These are phyloP conservation scores for Gossypium thurberi DNA, from an alignment of 345 rosid species.

Conservation along the genomic window DNA sequence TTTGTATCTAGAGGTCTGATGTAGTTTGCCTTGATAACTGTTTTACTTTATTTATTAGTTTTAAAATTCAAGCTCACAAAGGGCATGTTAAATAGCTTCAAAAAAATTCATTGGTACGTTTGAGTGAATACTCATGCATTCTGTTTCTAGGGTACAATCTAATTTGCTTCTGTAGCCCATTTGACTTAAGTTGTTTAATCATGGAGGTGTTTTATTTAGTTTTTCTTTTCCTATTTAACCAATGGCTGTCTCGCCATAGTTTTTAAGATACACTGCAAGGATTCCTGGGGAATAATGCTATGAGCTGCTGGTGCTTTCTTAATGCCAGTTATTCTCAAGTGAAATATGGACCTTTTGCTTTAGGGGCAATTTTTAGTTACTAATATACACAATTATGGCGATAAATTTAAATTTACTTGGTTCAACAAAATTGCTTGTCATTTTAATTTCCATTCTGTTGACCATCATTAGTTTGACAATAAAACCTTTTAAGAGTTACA, in stretches of 20 bases:
- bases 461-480: neutral
- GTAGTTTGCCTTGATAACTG: neutral
- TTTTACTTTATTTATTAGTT: neutral
- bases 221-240: neutral
- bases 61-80: neutral
- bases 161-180: neutral
- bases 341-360: neutral
- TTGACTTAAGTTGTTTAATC: neutral
- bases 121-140: neutral
- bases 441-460: neutral
- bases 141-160: neutral
- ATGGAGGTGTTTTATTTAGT: neutral
- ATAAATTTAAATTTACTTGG: slow-evolving; percentile 1
- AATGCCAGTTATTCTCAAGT: no score
- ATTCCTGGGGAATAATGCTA: neutral
- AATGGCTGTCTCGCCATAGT: neutral
- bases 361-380: neutral
- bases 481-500: neutral
- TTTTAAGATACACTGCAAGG: neutral
- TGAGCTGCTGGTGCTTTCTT: no score
- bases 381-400: neutral
- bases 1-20: neutral
- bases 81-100: neutral
- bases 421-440: neutral
- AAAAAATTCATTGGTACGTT: neutral